A percentile compares a stretch with the other conserved stretches of the same genome.
These are phyloP conservation scores for Trichocladium antarcticum DNA, from an alignment of 495 filamentous ascomycete genomes.

Conservation along the genomic window DNA sequence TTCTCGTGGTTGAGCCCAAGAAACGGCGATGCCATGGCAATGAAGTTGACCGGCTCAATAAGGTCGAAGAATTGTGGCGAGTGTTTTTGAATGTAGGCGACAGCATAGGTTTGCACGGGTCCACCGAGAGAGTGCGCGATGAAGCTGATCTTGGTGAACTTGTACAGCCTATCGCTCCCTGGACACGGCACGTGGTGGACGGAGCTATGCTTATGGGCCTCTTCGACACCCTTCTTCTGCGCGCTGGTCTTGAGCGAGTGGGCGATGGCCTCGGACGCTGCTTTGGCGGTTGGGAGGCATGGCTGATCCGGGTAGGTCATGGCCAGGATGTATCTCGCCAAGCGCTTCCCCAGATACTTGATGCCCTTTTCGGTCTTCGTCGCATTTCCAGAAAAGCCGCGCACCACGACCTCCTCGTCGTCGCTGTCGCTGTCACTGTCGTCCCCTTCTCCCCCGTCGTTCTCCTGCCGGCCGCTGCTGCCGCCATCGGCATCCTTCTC, in stretches of 20 bases:
- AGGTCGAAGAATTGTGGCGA: constrained; percentile 81
- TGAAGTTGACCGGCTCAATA: constrained; percentile 86
- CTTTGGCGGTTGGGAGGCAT: constrained; percentile 57
- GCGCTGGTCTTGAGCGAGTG: constrained; percentile 24
- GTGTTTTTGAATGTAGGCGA: constrained; percentile 96
- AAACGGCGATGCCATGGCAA: constrained; percentile 81
- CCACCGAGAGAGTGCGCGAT: constrained; percentile 89
- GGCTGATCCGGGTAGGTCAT: constrained; percentile 91
- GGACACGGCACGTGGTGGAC: constrained; percentile 31
- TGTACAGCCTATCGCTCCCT: constrained; percentile 53
- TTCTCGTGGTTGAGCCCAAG: constrained; percentile 95
- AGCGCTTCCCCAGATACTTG: constrained; percentile 88
- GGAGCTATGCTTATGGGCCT: constrained; percentile 44
- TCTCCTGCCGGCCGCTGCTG: not conserved
- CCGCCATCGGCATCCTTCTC: not conserved
- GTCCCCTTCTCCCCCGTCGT: constrained; percentile 9
- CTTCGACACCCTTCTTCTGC: constrained; percentile 21
- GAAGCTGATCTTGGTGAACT: constrained; percentile 91
- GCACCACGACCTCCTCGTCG: constrained; percentile 85
- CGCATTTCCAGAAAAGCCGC: constrained; percentile 83
- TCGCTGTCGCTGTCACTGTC: constrained; percentile 50
- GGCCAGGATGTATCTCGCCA: constrained; percentile 79
- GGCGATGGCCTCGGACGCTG: constrained; percentile 32
- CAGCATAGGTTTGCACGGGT: constrained; percentile 84
- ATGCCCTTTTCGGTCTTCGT: constrained; percentile 87